Conservation (phyloP, 345 rosid genomes). For the Eucalyptus pauciflora region DNA sequence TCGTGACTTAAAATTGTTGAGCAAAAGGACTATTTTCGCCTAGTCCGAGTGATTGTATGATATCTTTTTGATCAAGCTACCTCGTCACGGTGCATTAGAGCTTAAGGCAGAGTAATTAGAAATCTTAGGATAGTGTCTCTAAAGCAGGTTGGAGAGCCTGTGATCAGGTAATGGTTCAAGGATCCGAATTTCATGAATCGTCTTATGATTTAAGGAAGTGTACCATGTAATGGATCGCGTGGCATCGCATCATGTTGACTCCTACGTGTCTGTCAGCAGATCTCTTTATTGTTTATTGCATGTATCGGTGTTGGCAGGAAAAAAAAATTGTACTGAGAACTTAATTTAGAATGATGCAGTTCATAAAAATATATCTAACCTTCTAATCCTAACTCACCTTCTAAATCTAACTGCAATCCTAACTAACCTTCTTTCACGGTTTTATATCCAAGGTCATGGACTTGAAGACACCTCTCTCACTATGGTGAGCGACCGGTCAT, state of each 20-base stretch:
- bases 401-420: background rate
- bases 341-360: background rate
- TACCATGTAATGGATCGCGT: background rate
- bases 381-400: background rate
- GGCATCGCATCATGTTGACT: background rate
- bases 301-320: background rate
- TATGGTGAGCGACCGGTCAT: background rate
- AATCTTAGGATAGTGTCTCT: background rate
- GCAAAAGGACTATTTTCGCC: background rate
- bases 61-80: background rate
- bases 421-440: background rate
- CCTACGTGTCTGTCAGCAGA: background rate
- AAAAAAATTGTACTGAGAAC: background rate
- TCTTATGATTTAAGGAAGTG: background rate
- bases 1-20: background rate
- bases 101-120: background rate
- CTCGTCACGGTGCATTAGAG: background rate
- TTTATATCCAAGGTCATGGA: background rate
- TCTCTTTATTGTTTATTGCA: background rate
- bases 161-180: background rate
- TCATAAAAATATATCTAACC: background rate
- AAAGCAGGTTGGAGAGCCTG: background rate
- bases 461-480: background rate
- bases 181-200: background rate
- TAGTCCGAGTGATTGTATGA: background rate